Evolutionary conservation across 1,139 yeast genomes (phyloP).

Genomic region (Magnusiomyces suaveolens): DNA sequence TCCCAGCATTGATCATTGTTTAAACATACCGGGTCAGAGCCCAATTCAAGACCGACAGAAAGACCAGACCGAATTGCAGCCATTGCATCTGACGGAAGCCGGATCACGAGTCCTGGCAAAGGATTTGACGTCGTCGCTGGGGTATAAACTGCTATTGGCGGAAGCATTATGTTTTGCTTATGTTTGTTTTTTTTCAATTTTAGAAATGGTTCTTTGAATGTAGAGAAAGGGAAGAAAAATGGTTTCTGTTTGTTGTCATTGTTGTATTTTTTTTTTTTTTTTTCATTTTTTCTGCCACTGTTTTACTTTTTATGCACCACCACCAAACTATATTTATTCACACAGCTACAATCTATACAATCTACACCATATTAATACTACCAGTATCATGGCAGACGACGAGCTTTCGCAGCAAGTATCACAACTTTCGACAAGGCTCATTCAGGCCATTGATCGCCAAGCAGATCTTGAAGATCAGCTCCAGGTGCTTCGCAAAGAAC

Average conservation of each 20-base stretch:
- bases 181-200: no score
- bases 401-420: slow-evolving; percentile 27
- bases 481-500: slow-evolving; percentile 22
- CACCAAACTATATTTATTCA: background rate
- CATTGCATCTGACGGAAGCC: background rate
- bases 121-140: background rate
- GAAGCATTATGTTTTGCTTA: background rate
- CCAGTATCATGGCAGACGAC: background rate
- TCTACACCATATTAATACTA: no score
- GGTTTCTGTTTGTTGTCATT: background rate
- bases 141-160: background rate
- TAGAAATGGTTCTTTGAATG: no score
- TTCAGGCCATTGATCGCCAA: slow-evolving; percentile 32
- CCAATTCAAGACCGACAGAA: slow-evolving; percentile 2
- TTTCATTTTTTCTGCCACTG: no score
- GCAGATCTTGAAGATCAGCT: slow-evolving; percentile 32
- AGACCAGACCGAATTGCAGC: background rate
- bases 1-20: background rate
- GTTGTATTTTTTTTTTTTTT: no score
- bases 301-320: background rate
- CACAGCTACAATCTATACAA: background rate
- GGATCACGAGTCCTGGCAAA: background rate
- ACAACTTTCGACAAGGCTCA: slow-evolving; percentile 29
- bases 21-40: slow-evolving; percentile 5
- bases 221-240: background rate